These are phyloP conservation scores for Plasmodium inui DNA, from an alignment of 169 alveolate genomes.

Conservation along the genomic window DNA sequence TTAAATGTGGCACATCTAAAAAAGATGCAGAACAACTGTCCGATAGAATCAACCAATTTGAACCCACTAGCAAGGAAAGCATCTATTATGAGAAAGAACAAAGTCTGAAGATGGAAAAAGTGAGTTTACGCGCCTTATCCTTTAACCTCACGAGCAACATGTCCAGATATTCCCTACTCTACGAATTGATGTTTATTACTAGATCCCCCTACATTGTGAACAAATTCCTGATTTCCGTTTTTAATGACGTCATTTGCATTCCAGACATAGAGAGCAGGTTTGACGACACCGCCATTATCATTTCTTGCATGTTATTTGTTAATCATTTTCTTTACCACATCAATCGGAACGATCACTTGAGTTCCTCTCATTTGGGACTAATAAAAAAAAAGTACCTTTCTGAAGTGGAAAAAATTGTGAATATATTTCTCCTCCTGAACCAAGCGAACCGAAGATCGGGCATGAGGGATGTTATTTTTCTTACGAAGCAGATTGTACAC, in stretches of 20 bases:
- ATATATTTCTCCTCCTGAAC: slow-evolving; percentile 27
- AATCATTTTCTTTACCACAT: slow-evolving; percentile 66
- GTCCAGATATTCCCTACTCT: slow-evolving; percentile 24
- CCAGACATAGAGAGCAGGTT: slow-evolving; percentile 36
- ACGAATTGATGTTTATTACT: slow-evolving; percentile 66
- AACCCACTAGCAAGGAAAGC: slow-evolving; percentile 54
- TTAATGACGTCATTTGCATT: slow-evolving; percentile 57
- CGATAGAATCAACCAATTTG: slow-evolving; percentile 8
- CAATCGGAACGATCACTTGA: slow-evolving; percentile 4
- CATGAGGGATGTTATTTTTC: slow-evolving; percentile 34
- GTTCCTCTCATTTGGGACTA: not conserved
- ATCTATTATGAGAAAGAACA: slow-evolving; percentile 57
- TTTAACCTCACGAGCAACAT: slow-evolving; percentile 51
- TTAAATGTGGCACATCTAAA: not conserved
- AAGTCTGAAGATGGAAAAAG: slow-evolving; percentile 51
- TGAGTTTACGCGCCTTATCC: slow-evolving; percentile 27
- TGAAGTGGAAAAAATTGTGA: slow-evolving; percentile 69
- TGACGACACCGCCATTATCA: slow-evolving; percentile 39
- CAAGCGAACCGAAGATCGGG: not conserved
- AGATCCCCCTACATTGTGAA: slow-evolving; percentile 68
- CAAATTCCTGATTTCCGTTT: slow-evolving; percentile 61
- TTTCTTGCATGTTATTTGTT: slow-evolving; percentile 62
- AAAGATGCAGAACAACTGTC: not conserved
- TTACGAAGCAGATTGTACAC: slow-evolving; percentile 30
- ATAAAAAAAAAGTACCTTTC: slow-evolving; percentile 9